Conservation (phyloP, 2,329 filamentous ascomycete genomes). For the Aspergillus sp. region DNA sequence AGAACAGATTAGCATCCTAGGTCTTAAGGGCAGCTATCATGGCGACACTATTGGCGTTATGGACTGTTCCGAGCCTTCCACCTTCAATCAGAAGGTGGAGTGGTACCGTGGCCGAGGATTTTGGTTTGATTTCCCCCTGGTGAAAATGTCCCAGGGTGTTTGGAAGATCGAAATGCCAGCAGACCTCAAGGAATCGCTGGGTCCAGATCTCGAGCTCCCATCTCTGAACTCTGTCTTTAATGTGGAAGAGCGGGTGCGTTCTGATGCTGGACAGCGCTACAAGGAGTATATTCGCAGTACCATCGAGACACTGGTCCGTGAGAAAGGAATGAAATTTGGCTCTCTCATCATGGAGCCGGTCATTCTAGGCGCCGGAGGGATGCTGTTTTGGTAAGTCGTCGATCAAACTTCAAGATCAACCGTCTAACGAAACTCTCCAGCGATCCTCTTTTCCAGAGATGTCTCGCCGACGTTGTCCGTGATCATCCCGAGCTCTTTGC, state of each 20-base stretch:
- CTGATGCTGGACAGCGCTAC: conserved; percentile 54
- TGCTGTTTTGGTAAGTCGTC: conserved; percentile 69
- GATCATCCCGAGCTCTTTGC: conserved; percentile 57
- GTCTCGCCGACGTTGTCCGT: conserved; percentile 67
- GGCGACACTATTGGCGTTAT: conserved; percentile 87
- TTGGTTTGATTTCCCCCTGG: conserved; percentile 77
- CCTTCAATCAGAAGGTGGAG: conserved; percentile 78
- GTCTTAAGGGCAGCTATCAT: conserved; percentile 78
- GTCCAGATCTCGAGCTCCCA: conserved; percentile 44
- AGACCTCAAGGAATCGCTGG: conserved; percentile 49
- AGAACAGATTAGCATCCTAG: conserved; percentile 65
- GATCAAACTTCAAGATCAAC: neutral
- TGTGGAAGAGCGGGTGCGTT: conserved; percentile 48
- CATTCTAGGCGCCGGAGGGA: conserved; percentile 77
- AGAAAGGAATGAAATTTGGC: conserved; percentile 67
- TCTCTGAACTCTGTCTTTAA: conserved; percentile 62
- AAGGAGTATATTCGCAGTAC: conserved; percentile 57
- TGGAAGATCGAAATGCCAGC: conserved; percentile 65
- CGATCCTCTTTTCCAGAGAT: conserved; percentile 77
- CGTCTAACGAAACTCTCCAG: conserved; percentile 38
- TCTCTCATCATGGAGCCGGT: conserved; percentile 78
- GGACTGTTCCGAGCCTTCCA: conserved; percentile 76
- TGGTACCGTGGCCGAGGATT: conserved; percentile 78
- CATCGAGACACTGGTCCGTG: conserved; percentile 53
- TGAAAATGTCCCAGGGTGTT: conserved; percentile 63